Base-by-base conservation (phyloP, 2,329 filamentous ascomycete genomes). In the Pleomassaria siparia region DNA sequence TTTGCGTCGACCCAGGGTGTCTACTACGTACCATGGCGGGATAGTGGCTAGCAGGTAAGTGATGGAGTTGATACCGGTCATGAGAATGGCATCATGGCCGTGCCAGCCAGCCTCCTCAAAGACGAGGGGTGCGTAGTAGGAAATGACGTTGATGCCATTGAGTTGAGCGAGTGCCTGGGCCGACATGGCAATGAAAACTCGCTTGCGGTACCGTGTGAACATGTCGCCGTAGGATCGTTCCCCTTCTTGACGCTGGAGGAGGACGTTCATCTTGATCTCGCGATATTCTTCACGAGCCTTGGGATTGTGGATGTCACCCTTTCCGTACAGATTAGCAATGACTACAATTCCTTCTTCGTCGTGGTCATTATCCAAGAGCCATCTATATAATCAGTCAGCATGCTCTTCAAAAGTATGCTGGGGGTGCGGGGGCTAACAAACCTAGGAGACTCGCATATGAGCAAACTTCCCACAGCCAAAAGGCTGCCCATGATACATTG, bases 121-220 rank as follows among this genome's bases (percentile, higher is more conserved):
- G 13, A 97, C 92, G 46, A 95, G 84, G 0, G 94, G 94, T 1
- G 94, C 94, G 67, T 99, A 99, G 78, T 97, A 99, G 1, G 92
- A 97, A 55, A 99, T 99, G 68, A 99, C 94, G 73, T 99, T 99
- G 76, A 99, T 99, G 56, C 94, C 94, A 75, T 97, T 97, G 44
- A 99, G 83, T 73, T 99, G 94, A 22, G 94, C 94, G 56, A 99
- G 83, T 5, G 86, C 91, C 72, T 97, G 94, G 3, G 94, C 94
- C 26, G 92, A 97, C 94, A 97, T 97, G 73, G 94, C 94, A 69
- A 97, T 97, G 66, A 97, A 90, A 56, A 97, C 92, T 44, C 94
- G 89, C 63, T 88, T 94, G 67, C 81, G 83, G 76, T 97, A 97
- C 53, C 89, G 85, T 63, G 82, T 86, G 79, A 97, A 99, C 94